Conservation (phyloP, 1,284 basidiomycete species). For the Cryptococcus floricola region DNA sequence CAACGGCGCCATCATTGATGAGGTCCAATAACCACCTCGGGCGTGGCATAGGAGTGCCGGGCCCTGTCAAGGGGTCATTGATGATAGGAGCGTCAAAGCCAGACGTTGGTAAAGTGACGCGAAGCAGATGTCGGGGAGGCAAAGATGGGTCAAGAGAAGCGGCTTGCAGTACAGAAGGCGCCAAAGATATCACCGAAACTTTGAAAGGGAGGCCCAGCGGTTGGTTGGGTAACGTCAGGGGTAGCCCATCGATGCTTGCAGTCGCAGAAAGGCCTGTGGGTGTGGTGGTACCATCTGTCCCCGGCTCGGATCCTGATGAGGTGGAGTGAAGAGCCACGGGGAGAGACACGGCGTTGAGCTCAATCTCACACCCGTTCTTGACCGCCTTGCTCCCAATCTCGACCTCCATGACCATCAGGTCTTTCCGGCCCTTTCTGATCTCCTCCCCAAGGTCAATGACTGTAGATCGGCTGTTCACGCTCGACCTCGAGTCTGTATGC, state of each 20-base stretch:
- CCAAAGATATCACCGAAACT: constrained; percentile 56
- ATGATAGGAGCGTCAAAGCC: constrained; percentile 72
- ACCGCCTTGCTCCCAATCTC: constrained; percentile 32
- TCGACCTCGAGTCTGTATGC: constrained; percentile 31
- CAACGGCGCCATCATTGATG: constrained; percentile 62
- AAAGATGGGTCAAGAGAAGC: constrained; percentile 48
- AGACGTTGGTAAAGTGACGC: constrained; percentile 73
- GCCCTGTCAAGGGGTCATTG: constrained; percentile 71
- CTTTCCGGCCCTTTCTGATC: constrained; percentile 33
- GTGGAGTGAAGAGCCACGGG: constrained; percentile 26
- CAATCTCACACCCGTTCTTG: constrained; percentile 37
- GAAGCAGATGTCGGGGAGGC: constrained; percentile 64
- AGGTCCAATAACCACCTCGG: constrained; percentile 72
- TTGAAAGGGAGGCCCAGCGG: constrained; percentile 42
- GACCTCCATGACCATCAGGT: constrained; percentile 38
- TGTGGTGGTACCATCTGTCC: background rate
- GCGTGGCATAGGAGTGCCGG: constrained; percentile 59
- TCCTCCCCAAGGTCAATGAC: constrained; percentile 41
- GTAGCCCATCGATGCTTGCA: constrained; percentile 13
- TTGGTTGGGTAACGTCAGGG: constrained; percentile 25
- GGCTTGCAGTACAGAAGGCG: constrained; percentile 73
- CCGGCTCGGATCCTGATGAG: background rate
- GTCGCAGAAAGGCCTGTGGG: background rate
- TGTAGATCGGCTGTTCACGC: constrained; percentile 31
- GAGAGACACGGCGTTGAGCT: constrained; percentile 33